A percentile compares a stretch with the other conserved stretches of the same genome.
Conservation (phyloP, 129 eudicot genomes). For the Rutidosis leptorrhynchoides region DNA sequence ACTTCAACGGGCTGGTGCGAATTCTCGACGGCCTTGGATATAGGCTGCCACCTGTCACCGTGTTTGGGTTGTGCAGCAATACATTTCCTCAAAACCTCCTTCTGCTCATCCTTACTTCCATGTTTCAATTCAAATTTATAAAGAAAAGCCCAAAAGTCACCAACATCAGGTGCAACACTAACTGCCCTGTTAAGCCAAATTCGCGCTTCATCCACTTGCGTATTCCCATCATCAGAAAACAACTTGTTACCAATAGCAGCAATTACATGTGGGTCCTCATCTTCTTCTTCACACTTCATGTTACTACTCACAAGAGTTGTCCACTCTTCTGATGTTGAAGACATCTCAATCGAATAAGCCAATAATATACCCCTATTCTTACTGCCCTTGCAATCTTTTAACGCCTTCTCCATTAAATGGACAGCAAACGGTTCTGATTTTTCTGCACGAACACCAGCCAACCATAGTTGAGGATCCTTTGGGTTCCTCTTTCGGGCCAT, state of each 20-base stretch:
- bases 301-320: not conserved
- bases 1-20: slow-evolving; percentile 74
- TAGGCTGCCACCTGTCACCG: slow-evolving; percentile 83
- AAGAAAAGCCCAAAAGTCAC: not conserved
- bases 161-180: not conserved
- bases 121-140: not conserved
- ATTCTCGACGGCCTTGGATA: slow-evolving; percentile 81
- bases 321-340: not conserved
- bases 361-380: not conserved
- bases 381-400: not conserved
- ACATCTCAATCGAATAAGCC: not conserved
- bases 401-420: not conserved
- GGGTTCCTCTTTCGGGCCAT: not conserved
- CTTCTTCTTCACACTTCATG: not conserved
- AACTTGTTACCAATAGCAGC: not conserved
- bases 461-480: not conserved
- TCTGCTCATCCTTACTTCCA: not conserved
- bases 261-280: not conserved
- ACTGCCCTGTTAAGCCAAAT: not conserved
- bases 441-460: too few species aligned
- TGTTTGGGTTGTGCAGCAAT: slow-evolving; percentile 77
- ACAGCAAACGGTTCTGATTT: too few species aligned
- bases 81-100: slow-evolving; percentile 30
- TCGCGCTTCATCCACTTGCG: not conserved
- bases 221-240: not conserved